These are phyloP conservation scores for Alternaria ethzedia DNA, from an alignment of 2,329 filamentous ascomycete species.

Conservation along the genomic window DNA sequence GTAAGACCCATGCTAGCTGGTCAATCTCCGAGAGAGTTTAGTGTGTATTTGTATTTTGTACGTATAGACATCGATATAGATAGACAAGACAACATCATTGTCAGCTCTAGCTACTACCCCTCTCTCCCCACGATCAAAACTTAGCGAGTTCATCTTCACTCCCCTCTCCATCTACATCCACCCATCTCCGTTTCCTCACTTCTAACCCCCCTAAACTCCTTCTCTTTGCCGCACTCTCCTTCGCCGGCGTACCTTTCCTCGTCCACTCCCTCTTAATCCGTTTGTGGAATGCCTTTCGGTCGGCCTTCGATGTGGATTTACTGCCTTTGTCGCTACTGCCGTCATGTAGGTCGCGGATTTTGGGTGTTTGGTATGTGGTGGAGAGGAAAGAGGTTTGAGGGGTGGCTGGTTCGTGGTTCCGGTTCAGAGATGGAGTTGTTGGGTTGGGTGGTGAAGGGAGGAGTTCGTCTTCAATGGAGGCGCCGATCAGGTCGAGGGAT, in stretches of 20 bases:
- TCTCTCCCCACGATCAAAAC: neutral
- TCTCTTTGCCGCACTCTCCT: slow-evolving; percentile 4
- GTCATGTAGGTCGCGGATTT: neutral
- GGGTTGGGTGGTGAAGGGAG: neutral
- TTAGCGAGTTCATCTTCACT: slow-evolving; percentile 39
- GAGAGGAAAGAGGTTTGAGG: slow-evolving; percentile 19
- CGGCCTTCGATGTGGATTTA: slow-evolving; percentile 13
- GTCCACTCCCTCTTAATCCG: slow-evolving; percentile 35
- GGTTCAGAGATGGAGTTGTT: slow-evolving; percentile 10
- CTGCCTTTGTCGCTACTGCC: neutral
- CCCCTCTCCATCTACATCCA: neutral
- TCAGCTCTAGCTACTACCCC: neutral
- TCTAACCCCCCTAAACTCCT: neutral
- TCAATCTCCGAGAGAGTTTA: too few relatives aligned
- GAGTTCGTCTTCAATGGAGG: neutral
- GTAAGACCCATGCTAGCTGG: neutral
- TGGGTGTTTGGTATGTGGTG: slow-evolving; percentile 23
- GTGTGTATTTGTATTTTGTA: neutral
- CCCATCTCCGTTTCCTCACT: slow-evolving; percentile 3
- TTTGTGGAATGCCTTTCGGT: slow-evolving; percentile 20
- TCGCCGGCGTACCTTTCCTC: slow-evolving; percentile 7
- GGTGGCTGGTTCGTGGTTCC: slow-evolving; percentile 33
- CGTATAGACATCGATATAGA: neutral
- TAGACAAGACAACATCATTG: neutral
- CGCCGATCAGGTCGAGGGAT: slow-evolving; percentile 10